Conservation (phyloP, 345 rosid genomes). For the Aurinia saxatilis region DNA sequence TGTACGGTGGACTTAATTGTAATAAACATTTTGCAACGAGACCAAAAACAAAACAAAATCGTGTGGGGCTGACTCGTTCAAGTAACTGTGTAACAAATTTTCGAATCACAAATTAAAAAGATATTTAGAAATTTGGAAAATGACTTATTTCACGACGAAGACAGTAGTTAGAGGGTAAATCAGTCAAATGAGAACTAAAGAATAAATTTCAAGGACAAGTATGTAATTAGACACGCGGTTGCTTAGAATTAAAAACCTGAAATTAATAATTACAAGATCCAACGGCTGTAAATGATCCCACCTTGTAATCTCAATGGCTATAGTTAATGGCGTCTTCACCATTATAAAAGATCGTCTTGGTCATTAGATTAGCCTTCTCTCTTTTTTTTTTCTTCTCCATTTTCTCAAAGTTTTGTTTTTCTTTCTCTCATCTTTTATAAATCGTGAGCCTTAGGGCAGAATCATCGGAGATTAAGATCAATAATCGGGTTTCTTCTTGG, state of each 20-base stretch:
- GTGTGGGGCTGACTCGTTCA: conserved; percentile 25
- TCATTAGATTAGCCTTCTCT: conserved; percentile 1
- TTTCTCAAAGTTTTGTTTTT: not conserved
- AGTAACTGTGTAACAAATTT: conserved; percentile 15
- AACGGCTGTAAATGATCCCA: not conserved
- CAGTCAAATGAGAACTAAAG: not conserved
- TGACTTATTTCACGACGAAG: conserved; percentile 15
- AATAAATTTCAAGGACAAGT: conserved; percentile 2
- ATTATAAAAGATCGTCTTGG: conserved; percentile 15
- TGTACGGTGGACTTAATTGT: not conserved
- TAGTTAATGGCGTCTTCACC: conserved; percentile 8
- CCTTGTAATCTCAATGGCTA: conserved; percentile 3
- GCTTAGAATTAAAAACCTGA: conserved; percentile 12
- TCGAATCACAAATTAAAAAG: conserved; percentile 4
- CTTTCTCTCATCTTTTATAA: conserved; percentile 3
- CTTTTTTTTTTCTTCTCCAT: conserved; percentile 1
- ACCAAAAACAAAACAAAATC: not conserved
- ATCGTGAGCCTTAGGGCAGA: conserved; percentile 10
- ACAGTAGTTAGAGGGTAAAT: conserved; percentile 27
- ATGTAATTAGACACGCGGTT: conserved; percentile 5
- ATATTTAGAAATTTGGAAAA: not conserved
- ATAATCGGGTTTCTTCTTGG: not conserved
- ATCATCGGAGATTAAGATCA: conserved; percentile 1
- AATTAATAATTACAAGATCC: conserved; percentile 11
- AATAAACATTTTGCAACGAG: not conserved